Percentiles rank a stretch among this genome's conserved stretches.
phyloP scores from a whole-genome alignment of 1,139 yeast genomes.

The Magnusiomyces tetraspermus region DNA sequence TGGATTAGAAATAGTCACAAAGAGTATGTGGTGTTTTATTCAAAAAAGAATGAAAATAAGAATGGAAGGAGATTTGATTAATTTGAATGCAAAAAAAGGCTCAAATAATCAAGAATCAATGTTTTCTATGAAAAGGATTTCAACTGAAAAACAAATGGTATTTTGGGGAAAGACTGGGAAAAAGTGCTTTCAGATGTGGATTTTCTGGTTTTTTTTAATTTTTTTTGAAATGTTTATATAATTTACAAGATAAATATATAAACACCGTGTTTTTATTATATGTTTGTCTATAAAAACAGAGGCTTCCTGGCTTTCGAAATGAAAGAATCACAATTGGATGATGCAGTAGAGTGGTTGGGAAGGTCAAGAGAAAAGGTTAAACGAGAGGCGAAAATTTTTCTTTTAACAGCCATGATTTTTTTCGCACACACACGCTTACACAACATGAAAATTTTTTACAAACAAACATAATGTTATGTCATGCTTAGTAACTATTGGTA shows the following conservation, averaged over 20 bases:
- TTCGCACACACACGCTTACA: too few relatives aligned
- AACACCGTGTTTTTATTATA: not conserved
- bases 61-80: not conserved
- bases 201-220: slow-evolving; percentile 18
- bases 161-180: not conserved
- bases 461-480: too few relatives aligned
- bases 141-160: slow-evolving; percentile 1
- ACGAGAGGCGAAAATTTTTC: not conserved
- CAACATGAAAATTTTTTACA: too few relatives aligned
- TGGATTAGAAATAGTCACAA: slow-evolving; percentile 2
- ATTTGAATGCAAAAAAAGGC: not conserved
- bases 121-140: slow-evolving; percentile 2
- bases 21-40: not conserved
- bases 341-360: not conserved
- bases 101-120: not conserved
- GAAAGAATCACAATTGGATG: not conserved
- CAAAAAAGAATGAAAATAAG: not conserved
- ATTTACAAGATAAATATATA: not conserved
- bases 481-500: too few relatives aligned
- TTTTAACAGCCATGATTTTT: too few relatives aligned
- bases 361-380: not conserved
- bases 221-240: slow-evolving; percentile 12
- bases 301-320: not conserved
- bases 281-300: too few relatives aligned
- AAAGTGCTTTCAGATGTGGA: slow-evolving; percentile 13